phyloP scores from a whole-genome alignment of 208 protist genomes.

The Acanthamoeba royreba region DNA sequence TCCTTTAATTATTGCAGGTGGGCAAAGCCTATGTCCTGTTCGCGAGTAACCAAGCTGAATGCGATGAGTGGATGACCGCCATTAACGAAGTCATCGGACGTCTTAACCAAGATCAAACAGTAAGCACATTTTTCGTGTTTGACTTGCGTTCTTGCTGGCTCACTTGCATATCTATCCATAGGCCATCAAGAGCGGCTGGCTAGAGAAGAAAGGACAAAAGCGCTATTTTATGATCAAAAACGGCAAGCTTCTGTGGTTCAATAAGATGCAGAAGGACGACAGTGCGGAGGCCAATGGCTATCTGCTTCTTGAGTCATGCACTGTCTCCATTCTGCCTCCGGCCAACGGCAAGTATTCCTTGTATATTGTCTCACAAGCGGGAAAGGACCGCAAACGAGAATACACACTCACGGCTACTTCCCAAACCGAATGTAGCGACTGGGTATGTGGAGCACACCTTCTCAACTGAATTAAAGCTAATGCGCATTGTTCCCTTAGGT shows the following conservation, averaged over 20 bases:
- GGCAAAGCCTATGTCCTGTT: background rate
- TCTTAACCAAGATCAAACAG: background rate
- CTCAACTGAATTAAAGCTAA: background rate
- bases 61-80: background rate
- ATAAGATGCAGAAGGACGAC: background rate
- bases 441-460: background rate
- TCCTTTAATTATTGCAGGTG: background rate
- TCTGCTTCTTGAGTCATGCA: background rate
- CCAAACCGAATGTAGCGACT: background rate
- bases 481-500: background rate
- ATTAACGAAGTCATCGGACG: background rate
- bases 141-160: background rate
- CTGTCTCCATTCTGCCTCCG: background rate
- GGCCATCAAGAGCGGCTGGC: background rate
- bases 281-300: background rate
- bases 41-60: background rate
- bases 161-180: background rate
- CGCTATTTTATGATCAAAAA: conserved; percentile 3
- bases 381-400: background rate
- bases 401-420: background rate
- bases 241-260: conserved; percentile 1
- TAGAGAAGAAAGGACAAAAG: conserved; percentile 20
- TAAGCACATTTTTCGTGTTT: background rate
- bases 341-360: background rate
- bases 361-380: background rate